Conservation (phyloP, 106 monocot species). For the Narthecium ossifragum region DNA sequence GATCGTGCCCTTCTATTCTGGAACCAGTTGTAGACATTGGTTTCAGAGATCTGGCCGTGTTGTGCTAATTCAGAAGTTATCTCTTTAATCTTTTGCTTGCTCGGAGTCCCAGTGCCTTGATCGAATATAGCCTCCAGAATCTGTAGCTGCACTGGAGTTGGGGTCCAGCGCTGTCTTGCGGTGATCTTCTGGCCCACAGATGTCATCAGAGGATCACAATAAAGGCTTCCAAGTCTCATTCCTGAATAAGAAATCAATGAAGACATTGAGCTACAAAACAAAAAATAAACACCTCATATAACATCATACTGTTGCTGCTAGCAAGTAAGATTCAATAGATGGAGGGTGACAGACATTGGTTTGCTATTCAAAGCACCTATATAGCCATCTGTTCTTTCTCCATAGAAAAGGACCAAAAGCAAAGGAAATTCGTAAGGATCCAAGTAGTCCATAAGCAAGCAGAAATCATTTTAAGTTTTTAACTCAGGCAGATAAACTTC, state of each 20-base stretch:
- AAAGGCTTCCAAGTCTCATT: constrained; percentile 38
- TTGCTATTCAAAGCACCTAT: too few relatives aligned
- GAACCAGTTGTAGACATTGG: constrained; percentile 97
- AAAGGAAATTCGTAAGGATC: too few relatives aligned
- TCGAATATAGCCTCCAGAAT: constrained; percentile 73
- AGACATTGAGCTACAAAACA: too few relatives aligned
- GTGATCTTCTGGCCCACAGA: constrained; percentile 35
- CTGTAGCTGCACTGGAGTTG: constrained; percentile 69
- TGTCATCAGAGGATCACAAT: constrained; percentile 33
- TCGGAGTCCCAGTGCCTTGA: constrained; percentile 61
- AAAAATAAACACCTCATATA: too few relatives aligned
- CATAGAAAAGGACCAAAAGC: too few relatives aligned
- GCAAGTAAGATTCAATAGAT: too few relatives aligned
- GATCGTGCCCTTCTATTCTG: constrained; percentile 83
- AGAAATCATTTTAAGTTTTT: too few relatives aligned
- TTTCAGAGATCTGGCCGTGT: constrained; percentile 70
- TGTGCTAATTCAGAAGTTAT: constrained; percentile 52
- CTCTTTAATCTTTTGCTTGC: constrained; percentile 78
- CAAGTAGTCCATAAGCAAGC: too few relatives aligned
- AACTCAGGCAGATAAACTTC: too few relatives aligned
- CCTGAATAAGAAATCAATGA: constrained; percentile 16
- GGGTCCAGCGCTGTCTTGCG: constrained; percentile 75
- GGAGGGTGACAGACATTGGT: too few relatives aligned
- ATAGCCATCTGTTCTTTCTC: too few relatives aligned
- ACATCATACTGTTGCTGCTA: too few relatives aligned